These are phyloP conservation scores for Chloropicon primus DNA, from an alignment of 139 green algal genomes.

Conservation along the genomic window DNA sequence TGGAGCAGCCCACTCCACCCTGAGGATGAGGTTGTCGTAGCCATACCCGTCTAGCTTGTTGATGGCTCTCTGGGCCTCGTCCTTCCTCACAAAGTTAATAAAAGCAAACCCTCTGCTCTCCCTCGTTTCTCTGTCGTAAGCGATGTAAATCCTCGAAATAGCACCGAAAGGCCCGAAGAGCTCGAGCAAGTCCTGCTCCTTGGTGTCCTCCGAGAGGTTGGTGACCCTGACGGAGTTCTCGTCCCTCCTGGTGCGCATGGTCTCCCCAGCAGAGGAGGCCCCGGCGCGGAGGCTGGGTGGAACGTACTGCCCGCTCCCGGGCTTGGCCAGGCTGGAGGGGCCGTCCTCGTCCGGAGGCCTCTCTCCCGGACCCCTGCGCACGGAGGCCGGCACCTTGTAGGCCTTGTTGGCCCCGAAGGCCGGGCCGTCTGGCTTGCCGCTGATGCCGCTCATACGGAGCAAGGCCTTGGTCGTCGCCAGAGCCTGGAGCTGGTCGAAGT, in stretches of 20 bases:
- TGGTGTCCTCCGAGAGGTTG: constrained; percentile 92
- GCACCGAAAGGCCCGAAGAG: constrained; percentile 90
- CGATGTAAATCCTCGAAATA: constrained; percentile 85
- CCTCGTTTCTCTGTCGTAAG: constrained; percentile 83
- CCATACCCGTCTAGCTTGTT: constrained; percentile 82
- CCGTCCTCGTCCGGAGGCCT: constrained; percentile 61
- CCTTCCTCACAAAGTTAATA: constrained; percentile 83
- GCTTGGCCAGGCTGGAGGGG: constrained; percentile 24
- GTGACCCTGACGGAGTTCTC: constrained; percentile 94
- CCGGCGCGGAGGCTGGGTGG: constrained; percentile 46
- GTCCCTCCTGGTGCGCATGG: constrained; percentile 41
- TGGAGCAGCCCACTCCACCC: constrained; percentile 79
- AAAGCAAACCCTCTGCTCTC: constrained; percentile 93
- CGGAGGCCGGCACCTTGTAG: background rate
- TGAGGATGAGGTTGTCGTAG: constrained; percentile 97
- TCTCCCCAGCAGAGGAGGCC: constrained; percentile 10
- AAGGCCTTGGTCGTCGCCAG: constrained; percentile 24
- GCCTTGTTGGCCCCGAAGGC: background rate
- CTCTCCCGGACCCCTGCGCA: constrained; percentile 37
- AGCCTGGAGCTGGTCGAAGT: constrained; percentile 52
- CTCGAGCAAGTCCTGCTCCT: constrained; percentile 73
- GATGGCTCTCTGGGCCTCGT: constrained; percentile 81
- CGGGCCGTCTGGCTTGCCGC: background rate
- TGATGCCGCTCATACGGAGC: background rate
- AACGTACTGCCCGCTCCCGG: constrained; percentile 57